Percentiles rank a stretch among this genome's conserved stretches.
These are phyloP conservation scores for Boletales sp. DNA, from an alignment of 768 basidiomycete species.

Conservation along the genomic window DNA sequence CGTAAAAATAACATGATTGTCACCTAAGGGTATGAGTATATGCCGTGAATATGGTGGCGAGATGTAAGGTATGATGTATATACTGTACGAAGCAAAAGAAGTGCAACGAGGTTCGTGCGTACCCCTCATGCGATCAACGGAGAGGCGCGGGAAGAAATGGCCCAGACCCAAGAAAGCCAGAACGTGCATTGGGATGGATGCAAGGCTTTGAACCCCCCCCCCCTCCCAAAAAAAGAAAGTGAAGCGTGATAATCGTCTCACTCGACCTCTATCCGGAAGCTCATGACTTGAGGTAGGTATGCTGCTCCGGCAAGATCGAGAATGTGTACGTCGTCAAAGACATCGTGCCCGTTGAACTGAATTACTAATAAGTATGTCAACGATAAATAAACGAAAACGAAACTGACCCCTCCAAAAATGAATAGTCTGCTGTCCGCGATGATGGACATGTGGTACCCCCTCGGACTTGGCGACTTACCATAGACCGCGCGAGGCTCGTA, in stretches of 20 bases:
- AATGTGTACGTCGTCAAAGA: conserved; percentile 82
- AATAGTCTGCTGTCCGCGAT: conserved; percentile 83
- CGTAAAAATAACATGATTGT: conserved; percentile 7
- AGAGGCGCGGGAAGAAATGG: conserved; percentile 5
- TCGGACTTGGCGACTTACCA: conserved; percentile 65
- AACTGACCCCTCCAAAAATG: conserved; percentile 68
- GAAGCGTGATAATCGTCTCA: conserved; percentile 6
- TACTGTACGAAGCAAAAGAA: conserved; percentile 39
- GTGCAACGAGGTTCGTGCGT: conserved; percentile 7
- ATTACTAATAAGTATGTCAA: conserved; percentile 10
- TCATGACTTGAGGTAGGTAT: conserved; percentile 87
- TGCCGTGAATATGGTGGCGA: conserved; percentile 21
- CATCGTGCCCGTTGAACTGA: conserved; percentile 70
- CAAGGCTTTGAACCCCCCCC: neutral
- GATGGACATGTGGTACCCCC: conserved; percentile 84
- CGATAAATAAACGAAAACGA: neutral
- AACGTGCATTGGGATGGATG: conserved; percentile 1
- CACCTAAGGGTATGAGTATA: conserved; percentile 24
- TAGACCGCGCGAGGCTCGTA: conserved; percentile 71
- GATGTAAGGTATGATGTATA: conserved; percentile 36
- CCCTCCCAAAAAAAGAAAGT: too few relatives aligned
- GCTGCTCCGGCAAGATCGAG: conserved; percentile 85
- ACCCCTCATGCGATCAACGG: conserved; percentile 13
- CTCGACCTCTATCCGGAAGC: conserved; percentile 54
- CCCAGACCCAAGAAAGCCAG: neutral